Conservation (phyloP, 1,284 basidiomycete genomes). For the Crocinoboletus sp. region DNA sequence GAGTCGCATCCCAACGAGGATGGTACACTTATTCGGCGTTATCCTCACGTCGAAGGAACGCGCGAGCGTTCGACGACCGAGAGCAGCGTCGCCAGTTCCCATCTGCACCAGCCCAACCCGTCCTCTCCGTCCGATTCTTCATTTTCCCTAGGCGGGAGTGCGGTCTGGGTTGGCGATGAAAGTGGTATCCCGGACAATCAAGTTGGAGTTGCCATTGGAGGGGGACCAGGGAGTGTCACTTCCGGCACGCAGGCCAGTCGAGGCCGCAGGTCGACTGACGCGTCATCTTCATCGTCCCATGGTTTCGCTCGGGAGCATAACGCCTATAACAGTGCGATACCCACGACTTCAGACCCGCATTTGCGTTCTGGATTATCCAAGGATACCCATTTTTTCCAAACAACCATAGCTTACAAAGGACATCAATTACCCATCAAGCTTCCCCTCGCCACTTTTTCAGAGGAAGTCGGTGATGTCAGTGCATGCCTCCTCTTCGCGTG, state of each 20-base stretch:
- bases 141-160: constrained; percentile 68
- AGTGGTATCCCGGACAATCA: constrained; percentile 43
- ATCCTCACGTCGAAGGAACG: constrained; percentile 20
- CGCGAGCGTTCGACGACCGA: constrained; percentile 42
- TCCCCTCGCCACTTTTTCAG: constrained; percentile 80
- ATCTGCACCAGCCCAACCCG: constrained; percentile 30
- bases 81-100: constrained; percentile 32
- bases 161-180: constrained; percentile 76
- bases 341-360: constrained; percentile 41
- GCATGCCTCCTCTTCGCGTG: not conserved
- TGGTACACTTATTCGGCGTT: constrained; percentile 44
- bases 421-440: constrained; percentile 83
- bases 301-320: constrained; percentile 27
- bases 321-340: constrained; percentile 27
- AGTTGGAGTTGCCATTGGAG: constrained; percentile 32
- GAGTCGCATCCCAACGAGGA: constrained; percentile 68
- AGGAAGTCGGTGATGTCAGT: constrained; percentile 94
- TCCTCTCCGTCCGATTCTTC: constrained; percentile 64
- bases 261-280: constrained; percentile 65
- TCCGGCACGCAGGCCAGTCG: constrained; percentile 40
- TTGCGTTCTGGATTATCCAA: constrained; percentile 54
- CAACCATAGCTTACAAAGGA: constrained; percentile 74
- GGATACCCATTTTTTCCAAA: constrained; percentile 94
- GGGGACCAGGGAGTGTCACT: constrained; percentile 35
- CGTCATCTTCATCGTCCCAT: constrained; percentile 61